Base-by-base conservation (phyloP, 2,329 filamentous ascomycete species). In the Pseudogymnoascus sp. region DNA sequence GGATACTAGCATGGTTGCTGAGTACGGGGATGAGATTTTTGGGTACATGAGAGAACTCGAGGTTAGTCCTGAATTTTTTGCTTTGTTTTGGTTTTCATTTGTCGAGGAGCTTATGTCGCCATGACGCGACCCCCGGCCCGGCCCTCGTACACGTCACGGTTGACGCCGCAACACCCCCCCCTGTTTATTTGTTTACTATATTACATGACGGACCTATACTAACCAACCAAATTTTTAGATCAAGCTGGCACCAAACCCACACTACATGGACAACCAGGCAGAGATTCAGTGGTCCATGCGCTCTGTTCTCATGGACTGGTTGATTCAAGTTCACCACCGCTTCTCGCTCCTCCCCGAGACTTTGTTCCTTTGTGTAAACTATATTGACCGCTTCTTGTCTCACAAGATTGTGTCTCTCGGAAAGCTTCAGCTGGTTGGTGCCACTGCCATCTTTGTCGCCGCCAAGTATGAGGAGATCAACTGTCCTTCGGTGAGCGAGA, bases 241-340 rank as follows among this genome's bases (percentile, higher is more conserved):
- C 74, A 87, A 82, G 69, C 89, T 97, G 85, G 81, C 93, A 42
- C 95, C 95, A 1, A 93, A 95, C 71, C 82, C 91, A 3, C 86
- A 95, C 74, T 99, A 99, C 80, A 99, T 99, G 93, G 91, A 96
- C 66, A 87, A 89, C 68, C 95, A 99, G 75, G 88, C 89, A n/a
- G 93, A 97, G 76, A 96, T 99, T 64, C 91, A 96, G 74, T 99
- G 95, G 95, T 96, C 93, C 2, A 99, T 97, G 95, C 91, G 95
- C 56, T 89, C 92, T 5, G 91, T 97, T 21, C 82, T 99, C 62
- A 96, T 99, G 87, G 95, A 97, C 76, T 99, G 95, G 95, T 82
- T 99, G 46, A 89, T 97, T 56, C 93, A 99, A 75, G 95, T 99
- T 31, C 95, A 99, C 75, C 86, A 88, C 70, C 90, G 95, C 37